A percentile compares a stretch with the other conserved stretches of the same genome.
Evolutionary conservation across 2,329 filamentous ascomycete genomes (phyloP).

Genomic region (Exophiala spinifera): DNA sequence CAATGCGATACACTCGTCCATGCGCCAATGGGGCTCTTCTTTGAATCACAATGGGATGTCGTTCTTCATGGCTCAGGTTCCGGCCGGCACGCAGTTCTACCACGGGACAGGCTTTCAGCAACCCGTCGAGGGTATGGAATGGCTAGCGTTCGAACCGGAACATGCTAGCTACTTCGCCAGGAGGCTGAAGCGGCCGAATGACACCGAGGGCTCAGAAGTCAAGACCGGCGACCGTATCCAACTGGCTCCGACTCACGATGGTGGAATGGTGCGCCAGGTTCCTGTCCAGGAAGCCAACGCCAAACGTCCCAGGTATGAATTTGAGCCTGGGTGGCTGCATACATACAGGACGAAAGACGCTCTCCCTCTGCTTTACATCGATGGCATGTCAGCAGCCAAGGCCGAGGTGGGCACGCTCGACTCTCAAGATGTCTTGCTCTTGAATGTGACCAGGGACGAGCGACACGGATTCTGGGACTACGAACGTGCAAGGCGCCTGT

Average conservation of each 20-base stretch:
- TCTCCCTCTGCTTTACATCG: conserved; percentile 64
- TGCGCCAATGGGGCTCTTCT: conserved; percentile 71
- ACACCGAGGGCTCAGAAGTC: neutral
- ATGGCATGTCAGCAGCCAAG: conserved; percentile 68
- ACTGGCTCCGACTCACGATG: too few species aligned
- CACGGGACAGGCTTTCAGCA: conserved; percentile 55
- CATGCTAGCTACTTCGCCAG: conserved; percentile 66
- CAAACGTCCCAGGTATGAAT: neutral
- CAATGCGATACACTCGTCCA: conserved; percentile 68
- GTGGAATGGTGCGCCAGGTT: neutral
- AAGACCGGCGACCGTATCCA: too few species aligned
- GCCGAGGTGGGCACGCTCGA: conserved; percentile 64
- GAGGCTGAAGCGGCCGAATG: neutral
- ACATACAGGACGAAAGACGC: conserved; percentile 59
- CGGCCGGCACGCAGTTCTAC: conserved; percentile 63
- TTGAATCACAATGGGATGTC: conserved; percentile 74
- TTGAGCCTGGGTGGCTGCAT: conserved; percentile 59
- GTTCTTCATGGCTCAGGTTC: conserved; percentile 64
- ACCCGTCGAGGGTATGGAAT: conserved; percentile 44
- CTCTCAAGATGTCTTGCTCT: conserved; percentile 61
- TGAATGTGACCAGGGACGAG: conserved; percentile 36
- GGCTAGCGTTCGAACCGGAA: conserved; percentile 70
- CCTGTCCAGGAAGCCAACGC: neutral
- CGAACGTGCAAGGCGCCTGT: conserved; percentile 55
- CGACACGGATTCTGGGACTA: conserved; percentile 44